Percentiles rank a stretch among this genome's conserved stretches.
These are phyloP conservation scores for Botrytis fabae DNA, from an alignment of 2,329 filamentous ascomycete genomes.

Conservation along the genomic window DNA sequence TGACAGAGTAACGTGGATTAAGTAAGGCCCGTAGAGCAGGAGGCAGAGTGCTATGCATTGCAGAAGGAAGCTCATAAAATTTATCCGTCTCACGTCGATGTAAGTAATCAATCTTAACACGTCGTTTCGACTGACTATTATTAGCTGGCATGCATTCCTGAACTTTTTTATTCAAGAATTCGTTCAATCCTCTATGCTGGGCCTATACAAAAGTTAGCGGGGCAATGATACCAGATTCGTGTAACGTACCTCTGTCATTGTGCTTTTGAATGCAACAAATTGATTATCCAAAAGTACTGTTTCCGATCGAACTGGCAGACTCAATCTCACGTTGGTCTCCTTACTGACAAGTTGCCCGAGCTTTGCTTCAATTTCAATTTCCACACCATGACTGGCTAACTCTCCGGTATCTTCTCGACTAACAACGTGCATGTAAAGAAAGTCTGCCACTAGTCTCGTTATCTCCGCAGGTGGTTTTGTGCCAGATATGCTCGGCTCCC, in stretches of 20 bases:
- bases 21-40: constrained; percentile 63
- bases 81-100: constrained; percentile 82
- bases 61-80: constrained; percentile 73
- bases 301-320: constrained; percentile 68
- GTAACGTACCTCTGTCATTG: constrained; percentile 79
- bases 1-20: constrained; percentile 56
- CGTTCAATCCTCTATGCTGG: constrained; percentile 82
- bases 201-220: constrained; percentile 48
- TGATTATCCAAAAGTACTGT: constrained; percentile 64
- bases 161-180: constrained; percentile 74
- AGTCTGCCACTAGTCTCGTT: constrained; percentile 76
- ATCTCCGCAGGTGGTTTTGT: constrained; percentile 72
- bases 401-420: constrained; percentile 65
- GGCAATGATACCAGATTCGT: background rate
- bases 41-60: constrained; percentile 61
- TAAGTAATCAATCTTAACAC: constrained; percentile 72
- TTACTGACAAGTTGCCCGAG: constrained; percentile 78
- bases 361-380: constrained; percentile 94
- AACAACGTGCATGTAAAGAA: constrained; percentile 72
- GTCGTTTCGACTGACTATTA: constrained; percentile 42
- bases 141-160: constrained; percentile 57
- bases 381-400: constrained; percentile 62
- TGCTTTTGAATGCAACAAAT: constrained; percentile 74
- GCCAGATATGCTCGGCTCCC: constrained; percentile 69
- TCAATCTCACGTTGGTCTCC: constrained; percentile 67